Evolutionary conservation across 176 grass and related monocot genomes (phyloP), one percentile per base, ranked within the genome.

Genomic region (Phyllostachys edulis): DNA sequence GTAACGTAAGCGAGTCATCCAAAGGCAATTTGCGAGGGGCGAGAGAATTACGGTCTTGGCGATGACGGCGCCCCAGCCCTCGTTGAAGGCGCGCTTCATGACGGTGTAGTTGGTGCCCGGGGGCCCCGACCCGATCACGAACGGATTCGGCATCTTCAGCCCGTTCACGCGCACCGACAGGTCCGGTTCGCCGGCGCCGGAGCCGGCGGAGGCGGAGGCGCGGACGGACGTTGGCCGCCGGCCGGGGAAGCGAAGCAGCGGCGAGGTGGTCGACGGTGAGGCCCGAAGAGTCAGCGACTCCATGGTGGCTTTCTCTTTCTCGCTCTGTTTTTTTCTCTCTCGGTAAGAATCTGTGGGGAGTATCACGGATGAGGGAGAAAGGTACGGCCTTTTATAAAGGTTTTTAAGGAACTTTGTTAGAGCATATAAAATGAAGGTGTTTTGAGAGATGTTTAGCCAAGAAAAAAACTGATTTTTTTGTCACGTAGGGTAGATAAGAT

Each of bases 61-160:
- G 80, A 99, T 96, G 89, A 99, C 93, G 85, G 57, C 93, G 80
- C 96, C 96, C 96, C 96, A 99, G 4, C 96, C 96, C 80, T 99
- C 93, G 67, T 99, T 91, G 86, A 99, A 99, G 83, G 96, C 96
- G 63, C 96, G 88, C 86, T 94, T 99, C 96, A 96, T 99, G 78
- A 99, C 96, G 76, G 96, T 96, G 88, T 96, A 96, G 69, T 99
- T 99, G 87, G 96, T 99, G 46, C 96, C 93, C 5, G 96, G 96
- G 14, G 96, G 96, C 2, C 93, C 96, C 63, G 96, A 99, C 50
- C 93, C 96, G 87, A 99, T 98, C 77, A 98, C 96, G 87, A 98
- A 98, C 60, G 96, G 96, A 61, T 99, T 99, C 41, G 93, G 93
- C 96, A 99, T 90, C 83, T 90, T 81, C 85, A 99, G 79, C 32